Base-by-base conservation (phyloP, 106 monocot genomes). In the Iris macrosiphon region DNA sequence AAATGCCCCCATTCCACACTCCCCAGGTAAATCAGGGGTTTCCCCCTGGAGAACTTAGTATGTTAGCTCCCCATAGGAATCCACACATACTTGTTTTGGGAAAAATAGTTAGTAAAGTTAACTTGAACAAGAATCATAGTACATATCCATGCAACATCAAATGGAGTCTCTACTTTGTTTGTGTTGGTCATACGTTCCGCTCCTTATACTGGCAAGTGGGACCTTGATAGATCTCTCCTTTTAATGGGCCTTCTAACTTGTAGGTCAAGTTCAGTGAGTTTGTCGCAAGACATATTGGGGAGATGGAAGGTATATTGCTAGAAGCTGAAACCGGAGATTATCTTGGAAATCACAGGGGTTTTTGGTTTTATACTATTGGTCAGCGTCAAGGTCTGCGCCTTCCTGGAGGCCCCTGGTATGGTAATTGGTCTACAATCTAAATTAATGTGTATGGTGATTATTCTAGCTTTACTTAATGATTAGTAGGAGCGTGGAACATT, bases 291-390 rank as follows among this genome's bases (percentile, higher is more conserved):
- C 91, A 98, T 42, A 98, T 98, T 31, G 98, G 98, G 47, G 91
- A 98, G 61, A 78, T 55, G 66, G 87, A 98, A 56, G 98, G 98
- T 31, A 40, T 87, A 42, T 55, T 91, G 23, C 58, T 98, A 14
- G 98, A 98, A 75, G 98, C 91, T 58, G 98, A 98, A 51, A 87
- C 98, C 33, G 98, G 98, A 40, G 87, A 98, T 70, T 98, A 87
- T 58, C 78, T 98, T 57, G 98, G 98, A 49, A 84, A 75, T 25
- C 98, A 98, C 28, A 65, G 62, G 25, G 91, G 98, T 13, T 98
- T 98, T 69, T 98, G 98, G 98, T 98, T 98, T 58, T 98, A 98
- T 46, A 98, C 98, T 45, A 79, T 98, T 60, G 98, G 98, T 61
- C 98, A 98, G 58, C 79, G 98, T 10, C 91, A 98, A 55, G 98